A percentile compares a stretch with the other conserved stretches of the same genome.
Evolutionary conservation across 176 grass and related monocot genomes (phyloP).

Genomic region (Echinochloa phyllopogon): DNA sequence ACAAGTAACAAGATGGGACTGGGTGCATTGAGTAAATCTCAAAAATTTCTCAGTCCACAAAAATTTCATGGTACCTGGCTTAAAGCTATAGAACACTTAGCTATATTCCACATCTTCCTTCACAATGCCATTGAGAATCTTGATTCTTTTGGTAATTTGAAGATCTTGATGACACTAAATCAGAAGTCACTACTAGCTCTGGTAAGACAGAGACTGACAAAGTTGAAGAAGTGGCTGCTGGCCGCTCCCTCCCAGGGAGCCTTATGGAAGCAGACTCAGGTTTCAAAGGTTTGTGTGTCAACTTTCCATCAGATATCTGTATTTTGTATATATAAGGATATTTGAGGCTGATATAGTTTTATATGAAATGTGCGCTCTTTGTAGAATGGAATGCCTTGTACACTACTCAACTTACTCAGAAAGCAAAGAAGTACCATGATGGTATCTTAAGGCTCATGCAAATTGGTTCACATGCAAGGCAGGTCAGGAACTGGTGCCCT

Average conservation of each 20-base stretch:
- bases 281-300: constrained; percentile 28
- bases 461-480: constrained; percentile 60
- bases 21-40: constrained; percentile 32
- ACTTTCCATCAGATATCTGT: constrained; percentile 1
- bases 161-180: constrained; percentile 27
- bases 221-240: constrained; percentile 25
- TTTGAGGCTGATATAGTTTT: constrained; percentile 30
- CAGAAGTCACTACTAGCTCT: constrained; percentile 34
- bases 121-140: constrained; percentile 1
- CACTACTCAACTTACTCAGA: constrained; percentile 77
- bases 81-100: constrained; percentile 1
- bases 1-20: constrained; percentile 32
- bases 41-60: constrained; percentile 35
- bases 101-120: background rate
- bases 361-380: constrained; percentile 12
- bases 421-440: constrained; percentile 89
- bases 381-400: constrained; percentile 85
- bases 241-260: background rate
- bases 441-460: constrained; percentile 61
- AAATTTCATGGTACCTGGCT: constrained; percentile 31
- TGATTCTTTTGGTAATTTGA: constrained; percentile 38
- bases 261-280: constrained; percentile 22
- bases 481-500: constrained; percentile 53
- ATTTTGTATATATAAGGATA: background rate
- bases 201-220: constrained; percentile 15